Conservation (phyloP, 805 yeast species). For the Clavispora santaluciae region DNA sequence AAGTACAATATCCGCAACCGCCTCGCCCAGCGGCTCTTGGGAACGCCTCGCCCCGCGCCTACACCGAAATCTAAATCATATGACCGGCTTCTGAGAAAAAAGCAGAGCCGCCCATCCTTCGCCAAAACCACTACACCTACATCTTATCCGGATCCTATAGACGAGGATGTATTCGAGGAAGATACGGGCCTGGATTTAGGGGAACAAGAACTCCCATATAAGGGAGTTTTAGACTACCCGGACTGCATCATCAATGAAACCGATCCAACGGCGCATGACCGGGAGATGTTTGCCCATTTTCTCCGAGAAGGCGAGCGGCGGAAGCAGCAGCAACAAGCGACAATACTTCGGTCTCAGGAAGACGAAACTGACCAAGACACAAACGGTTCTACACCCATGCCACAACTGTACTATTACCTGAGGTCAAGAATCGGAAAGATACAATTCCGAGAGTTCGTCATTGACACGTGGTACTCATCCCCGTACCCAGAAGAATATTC, state of each 20-base stretch:
- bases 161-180: neutral
- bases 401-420: constrained; percentile 17
- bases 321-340: constrained; percentile 5
- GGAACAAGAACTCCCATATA: constrained; percentile 51
- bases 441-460: constrained; percentile 66
- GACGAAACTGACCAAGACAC: constrained; percentile 15
- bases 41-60: neutral
- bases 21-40: constrained; percentile 7
- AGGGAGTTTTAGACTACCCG: constrained; percentile 57
- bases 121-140: neutral
- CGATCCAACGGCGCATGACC: constrained; percentile 51
- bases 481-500: constrained; percentile 90
- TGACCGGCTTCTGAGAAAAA: neutral
- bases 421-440: constrained; percentile 52
- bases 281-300: constrained; percentile 42
- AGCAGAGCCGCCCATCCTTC: neutral
- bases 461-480: constrained; percentile 87
- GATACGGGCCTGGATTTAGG: neutral
- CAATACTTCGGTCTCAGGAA: constrained; percentile 1
- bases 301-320: constrained; percentile 32
- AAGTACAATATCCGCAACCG: constrained; percentile 12
- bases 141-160: neutral
- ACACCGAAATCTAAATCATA: neutral
- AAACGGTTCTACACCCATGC: constrained; percentile 9
- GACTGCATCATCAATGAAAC: constrained; percentile 60